These are phyloP conservation scores for Extremus antarcticus DNA, from an alignment of 495 filamentous ascomycete genomes.

Conservation along the genomic window DNA sequence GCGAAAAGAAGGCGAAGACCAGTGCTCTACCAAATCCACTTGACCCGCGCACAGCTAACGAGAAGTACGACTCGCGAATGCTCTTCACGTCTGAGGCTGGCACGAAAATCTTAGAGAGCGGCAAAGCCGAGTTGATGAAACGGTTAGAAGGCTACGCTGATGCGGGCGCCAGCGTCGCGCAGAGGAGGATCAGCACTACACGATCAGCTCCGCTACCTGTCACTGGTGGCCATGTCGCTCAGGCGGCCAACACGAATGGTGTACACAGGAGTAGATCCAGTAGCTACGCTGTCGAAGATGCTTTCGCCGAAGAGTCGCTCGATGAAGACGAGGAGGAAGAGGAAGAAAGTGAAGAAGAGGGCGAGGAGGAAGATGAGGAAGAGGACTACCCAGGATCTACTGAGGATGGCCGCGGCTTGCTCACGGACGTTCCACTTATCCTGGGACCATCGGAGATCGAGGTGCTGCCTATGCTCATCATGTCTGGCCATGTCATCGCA, in stretches of 20 bases:
- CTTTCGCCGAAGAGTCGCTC: constrained; percentile 24
- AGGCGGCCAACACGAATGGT: background rate
- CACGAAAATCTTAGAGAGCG: constrained; percentile 26
- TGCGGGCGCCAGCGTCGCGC: background rate
- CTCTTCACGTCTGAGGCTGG: constrained; percentile 28
- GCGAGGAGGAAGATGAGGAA: constrained; percentile 64
- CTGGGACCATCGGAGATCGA: constrained; percentile 88
- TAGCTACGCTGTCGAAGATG: background rate
- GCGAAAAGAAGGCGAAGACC: background rate
- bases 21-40: constrained; percentile 13
- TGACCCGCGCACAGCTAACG: constrained; percentile 2
- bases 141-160: constrained; percentile 23
- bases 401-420: constrained; percentile 58
- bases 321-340: constrained; percentile 57
- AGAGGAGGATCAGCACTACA: background rate
- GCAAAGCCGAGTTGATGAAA: constrained; percentile 33
- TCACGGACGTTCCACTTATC: constrained; percentile 90
- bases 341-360: constrained; percentile 46
- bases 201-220: background rate
- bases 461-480: constrained; percentile 87
- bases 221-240: background rate
- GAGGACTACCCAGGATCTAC: constrained; percentile 77
- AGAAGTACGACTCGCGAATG: constrained; percentile 27
- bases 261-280: background rate
- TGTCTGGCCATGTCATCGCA: constrained; percentile 62